Percentiles rank a stretch among this genome's conserved stretches.
Conservation (phyloP, 2,329 filamentous ascomycete species). For the Coniochaeta sp. region DNA sequence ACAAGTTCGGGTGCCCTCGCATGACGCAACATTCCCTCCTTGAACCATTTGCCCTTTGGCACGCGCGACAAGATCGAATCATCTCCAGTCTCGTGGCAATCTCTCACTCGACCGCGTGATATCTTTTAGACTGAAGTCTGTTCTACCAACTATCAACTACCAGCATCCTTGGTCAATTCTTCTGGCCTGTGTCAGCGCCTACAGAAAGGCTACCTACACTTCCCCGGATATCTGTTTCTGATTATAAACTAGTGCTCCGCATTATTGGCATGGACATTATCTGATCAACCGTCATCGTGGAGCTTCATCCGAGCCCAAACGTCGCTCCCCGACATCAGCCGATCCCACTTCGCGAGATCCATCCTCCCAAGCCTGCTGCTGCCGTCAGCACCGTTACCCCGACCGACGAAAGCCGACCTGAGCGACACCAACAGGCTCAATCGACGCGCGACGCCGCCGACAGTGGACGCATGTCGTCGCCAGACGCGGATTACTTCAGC, state of each 20-base stretch:
- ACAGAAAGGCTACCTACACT: neutral
- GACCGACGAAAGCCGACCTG: neutral
- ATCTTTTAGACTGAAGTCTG: neutral
- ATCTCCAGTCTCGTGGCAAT: slow-evolving; percentile 20
- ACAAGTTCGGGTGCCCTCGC: slow-evolving; percentile 3
- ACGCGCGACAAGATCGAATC: neutral
- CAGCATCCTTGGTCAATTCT: neutral
- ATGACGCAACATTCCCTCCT: neutral
- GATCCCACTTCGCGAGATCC: neutral
- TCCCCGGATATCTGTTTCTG: slow-evolving; percentile 1
- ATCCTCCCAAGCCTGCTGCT: neutral
- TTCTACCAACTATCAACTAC: too few species aligned
- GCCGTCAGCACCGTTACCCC: neutral
- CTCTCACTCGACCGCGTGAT: slow-evolving; percentile 17
- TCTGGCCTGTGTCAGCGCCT: neutral
- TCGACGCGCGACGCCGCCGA: neutral
- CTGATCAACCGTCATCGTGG: slow-evolving; percentile 1
- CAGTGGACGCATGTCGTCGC: slow-evolving; percentile 31
- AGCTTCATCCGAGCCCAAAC: slow-evolving; percentile 1
- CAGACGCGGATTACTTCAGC: slow-evolving; percentile 22
- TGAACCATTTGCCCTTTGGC: neutral
- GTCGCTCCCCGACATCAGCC: neutral
- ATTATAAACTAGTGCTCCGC: neutral
- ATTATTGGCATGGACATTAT: slow-evolving; percentile 1
- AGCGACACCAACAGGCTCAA: neutral